Conservation (phyloP, 1,284 basidiomycete species). For the Sanghuangporus weigelae region DNA sequence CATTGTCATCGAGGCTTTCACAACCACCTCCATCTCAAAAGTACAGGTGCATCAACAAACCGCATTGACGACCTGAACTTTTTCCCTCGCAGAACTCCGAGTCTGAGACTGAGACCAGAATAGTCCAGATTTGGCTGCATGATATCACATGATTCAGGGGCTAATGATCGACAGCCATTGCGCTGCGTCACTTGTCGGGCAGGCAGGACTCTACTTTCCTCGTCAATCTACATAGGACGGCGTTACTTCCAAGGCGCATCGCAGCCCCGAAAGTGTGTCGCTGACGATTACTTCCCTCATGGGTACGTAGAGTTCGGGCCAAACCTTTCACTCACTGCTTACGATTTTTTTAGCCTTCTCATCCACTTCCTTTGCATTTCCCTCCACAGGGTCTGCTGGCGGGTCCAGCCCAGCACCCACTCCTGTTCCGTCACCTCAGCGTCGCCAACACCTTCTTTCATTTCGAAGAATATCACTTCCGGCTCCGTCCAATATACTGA, state of each 20-base stretch:
- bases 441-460: slow-evolving; percentile 45
- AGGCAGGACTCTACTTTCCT: too few relatives aligned
- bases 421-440: slow-evolving; percentile 7
- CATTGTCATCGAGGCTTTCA: too few relatives aligned
- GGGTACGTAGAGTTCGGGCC: not conserved
- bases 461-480: slow-evolving; percentile 77
- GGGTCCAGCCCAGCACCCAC: not conserved
- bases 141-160: slow-evolving; percentile 3
- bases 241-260: not conserved
- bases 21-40: too few relatives aligned
- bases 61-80: not conserved
- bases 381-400: slow-evolving; percentile 6
- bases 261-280: not conserved
- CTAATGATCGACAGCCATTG: not conserved
- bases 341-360: not conserved
- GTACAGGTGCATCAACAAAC: not conserved
- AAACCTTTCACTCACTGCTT: not conserved
- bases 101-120: not conserved
- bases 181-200: not conserved
- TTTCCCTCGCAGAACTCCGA: not conserved
- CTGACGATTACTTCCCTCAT: not conserved
- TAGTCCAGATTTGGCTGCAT: not conserved
- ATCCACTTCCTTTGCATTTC: slow-evolving; percentile 9
- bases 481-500: slow-evolving; percentile 45
- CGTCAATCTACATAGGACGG: too few relatives aligned